phyloP scores from a whole-genome alignment of 2,329 filamentous ascomycete species.

The Furcasterigmium furcatum region DNA sequence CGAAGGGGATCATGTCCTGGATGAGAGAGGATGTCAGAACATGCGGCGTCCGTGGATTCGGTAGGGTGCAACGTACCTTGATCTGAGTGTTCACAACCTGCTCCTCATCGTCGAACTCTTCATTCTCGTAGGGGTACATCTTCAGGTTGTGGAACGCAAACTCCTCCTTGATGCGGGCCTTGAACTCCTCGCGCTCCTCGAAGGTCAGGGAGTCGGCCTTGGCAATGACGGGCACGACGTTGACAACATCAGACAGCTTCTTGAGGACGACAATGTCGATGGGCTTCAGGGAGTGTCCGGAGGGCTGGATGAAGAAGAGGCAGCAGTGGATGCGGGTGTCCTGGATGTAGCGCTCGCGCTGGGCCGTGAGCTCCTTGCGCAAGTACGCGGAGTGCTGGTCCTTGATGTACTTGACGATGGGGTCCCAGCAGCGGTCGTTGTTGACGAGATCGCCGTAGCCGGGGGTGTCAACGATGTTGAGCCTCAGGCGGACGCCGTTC shows the following conservation, averaged over 20 bases:
- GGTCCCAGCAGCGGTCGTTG: conserved; percentile 99
- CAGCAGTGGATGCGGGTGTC: conserved; percentile 99
- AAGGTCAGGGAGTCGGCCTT: conserved; percentile 96
- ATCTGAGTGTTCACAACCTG: conserved; percentile 90
- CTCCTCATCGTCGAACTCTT: conserved; percentile 97
- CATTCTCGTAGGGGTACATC: conserved; percentile 99
- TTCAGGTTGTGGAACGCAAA: conserved; percentile 99
- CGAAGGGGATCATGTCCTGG: conserved; percentile 91
- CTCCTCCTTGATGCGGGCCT: conserved; percentile 99
- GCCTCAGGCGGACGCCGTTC: conserved; percentile 92
- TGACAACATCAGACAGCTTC: conserved; percentile 99
- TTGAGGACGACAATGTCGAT: conserved; percentile 99
- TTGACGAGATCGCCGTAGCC: conserved; percentile 99
- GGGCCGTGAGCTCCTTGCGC: conserved; percentile 97
- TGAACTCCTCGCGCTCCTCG: conserved; percentile 94
- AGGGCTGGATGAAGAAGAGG: conserved; percentile 99
- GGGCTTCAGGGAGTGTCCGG: conserved; percentile 95
- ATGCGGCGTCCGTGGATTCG: not conserved
- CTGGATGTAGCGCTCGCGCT: conserved; percentile 98
- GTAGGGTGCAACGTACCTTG: conserved; percentile 63
- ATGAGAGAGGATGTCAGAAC: conserved; percentile 24
- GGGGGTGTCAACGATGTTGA: conserved; percentile 99
- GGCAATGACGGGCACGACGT: conserved; percentile 97
- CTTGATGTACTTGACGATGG: conserved; percentile 99
- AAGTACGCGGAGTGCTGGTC: conserved; percentile 99